Conservation (phyloP, 805 yeast species). For the Pichia membranifaciens region DNA sequence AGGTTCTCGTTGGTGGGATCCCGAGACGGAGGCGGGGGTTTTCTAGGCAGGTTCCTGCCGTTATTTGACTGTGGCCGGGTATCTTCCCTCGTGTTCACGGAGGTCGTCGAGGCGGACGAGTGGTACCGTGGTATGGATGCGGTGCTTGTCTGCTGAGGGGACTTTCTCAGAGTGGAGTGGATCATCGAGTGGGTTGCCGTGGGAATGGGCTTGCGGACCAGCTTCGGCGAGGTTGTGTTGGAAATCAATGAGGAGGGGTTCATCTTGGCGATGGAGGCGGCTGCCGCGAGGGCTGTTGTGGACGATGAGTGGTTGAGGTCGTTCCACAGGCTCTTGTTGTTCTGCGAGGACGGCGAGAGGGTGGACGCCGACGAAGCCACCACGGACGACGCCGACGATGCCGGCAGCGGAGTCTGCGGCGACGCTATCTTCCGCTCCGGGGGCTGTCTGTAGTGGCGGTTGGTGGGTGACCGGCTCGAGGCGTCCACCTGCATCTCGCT, state of each 20-base stretch:
- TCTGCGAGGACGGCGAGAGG: neutral
- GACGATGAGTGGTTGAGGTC: conserved; percentile 26
- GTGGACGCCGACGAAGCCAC: neutral
- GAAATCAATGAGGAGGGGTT: conserved; percentile 27
- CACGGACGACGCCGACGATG: neutral
- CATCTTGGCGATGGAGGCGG: conserved; percentile 30
- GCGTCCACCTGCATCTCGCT: no score
- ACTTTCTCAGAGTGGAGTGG: neutral
- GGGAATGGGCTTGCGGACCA: neutral
- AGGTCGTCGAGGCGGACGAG: neutral
- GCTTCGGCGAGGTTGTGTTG: neutral
- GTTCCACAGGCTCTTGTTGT: conserved; percentile 23
- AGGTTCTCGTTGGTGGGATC: no score
- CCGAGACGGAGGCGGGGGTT: conserved; percentile 16
- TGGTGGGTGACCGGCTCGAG: neutral
- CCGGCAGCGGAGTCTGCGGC: no score
- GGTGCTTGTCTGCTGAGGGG: neutral
- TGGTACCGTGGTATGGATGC: neutral
- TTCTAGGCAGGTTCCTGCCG: conserved; percentile 7
- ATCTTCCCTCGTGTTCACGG: neutral
- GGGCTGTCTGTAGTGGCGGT: neutral
- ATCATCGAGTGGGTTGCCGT: neutral
- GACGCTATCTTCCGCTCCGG: neutral
- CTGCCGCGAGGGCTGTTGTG: conserved; percentile 32
- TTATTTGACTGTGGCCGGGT: no score